Percentiles rank a stretch among this genome's conserved stretches.
Evolutionary conservation across 2,329 filamentous ascomycete genomes (phyloP).

Genomic region (Fusarium luffae): DNA sequence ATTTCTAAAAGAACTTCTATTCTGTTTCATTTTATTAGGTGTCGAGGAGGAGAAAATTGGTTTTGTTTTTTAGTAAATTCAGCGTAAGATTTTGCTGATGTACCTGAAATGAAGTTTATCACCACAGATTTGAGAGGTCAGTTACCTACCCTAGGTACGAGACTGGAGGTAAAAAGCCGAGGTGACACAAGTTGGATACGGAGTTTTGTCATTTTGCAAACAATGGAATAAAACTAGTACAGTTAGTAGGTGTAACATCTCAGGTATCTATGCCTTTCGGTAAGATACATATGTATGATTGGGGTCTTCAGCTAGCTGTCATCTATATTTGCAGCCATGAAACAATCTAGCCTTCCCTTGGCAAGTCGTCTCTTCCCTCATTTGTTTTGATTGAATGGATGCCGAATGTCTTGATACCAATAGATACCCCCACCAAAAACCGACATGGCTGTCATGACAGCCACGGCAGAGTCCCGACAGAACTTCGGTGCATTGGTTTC

Average conservation of each 20-base stretch:
- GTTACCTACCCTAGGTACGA: not conserved
- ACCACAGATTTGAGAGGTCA: not conserved
- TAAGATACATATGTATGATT: not conserved
- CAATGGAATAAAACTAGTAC: not conserved
- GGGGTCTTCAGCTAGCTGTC: not conserved
- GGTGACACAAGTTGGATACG: not conserved
- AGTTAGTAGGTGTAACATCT: not conserved
- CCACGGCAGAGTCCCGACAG: slow-evolving; percentile 6
- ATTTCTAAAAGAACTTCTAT: not conserved
- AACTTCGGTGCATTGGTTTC: not conserved
- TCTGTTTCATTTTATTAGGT: not conserved
- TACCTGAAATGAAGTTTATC: not conserved
- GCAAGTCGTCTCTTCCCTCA: not conserved
- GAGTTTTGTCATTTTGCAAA: not conserved
- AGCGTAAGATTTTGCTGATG: not conserved
- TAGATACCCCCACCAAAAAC: slow-evolving; percentile 26
- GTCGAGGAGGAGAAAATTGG: not conserved
- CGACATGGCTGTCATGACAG: slow-evolving; percentile 30
- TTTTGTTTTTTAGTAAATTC: not conserved
- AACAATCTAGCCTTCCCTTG: not conserved
- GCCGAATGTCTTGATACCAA: slow-evolving; percentile 16
- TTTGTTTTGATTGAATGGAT: slow-evolving; percentile 14
- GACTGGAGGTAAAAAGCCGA: not conserved
- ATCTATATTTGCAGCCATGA: not conserved
- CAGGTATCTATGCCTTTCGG: not conserved